phyloP scores from a whole-genome alignment of 2,329 filamentous ascomycete species.

The Thielaviopsis musarum region DNA sequence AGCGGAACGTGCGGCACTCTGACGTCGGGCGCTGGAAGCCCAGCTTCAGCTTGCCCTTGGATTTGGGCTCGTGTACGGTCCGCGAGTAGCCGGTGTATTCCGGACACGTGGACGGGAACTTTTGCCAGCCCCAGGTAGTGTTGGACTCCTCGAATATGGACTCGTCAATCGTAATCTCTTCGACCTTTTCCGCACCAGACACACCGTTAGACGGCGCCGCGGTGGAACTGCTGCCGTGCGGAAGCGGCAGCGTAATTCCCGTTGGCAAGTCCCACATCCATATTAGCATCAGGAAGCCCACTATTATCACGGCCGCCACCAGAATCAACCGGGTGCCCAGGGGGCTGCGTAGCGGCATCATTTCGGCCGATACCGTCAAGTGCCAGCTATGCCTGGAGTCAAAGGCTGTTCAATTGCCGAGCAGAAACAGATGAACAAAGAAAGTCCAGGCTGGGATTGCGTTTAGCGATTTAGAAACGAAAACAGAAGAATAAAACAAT shows the following conservation, averaged over 20 bases:
- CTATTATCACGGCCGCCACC: background rate
- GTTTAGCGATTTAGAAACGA: no score
- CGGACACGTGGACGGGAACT: background rate
- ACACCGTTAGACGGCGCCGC: background rate
- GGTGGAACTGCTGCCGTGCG: background rate
- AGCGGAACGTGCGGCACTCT: constrained; percentile 53
- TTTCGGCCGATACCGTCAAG: background rate
- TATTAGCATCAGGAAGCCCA: background rate
- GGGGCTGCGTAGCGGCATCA: background rate
- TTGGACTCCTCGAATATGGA: background rate
- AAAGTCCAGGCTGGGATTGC: background rate
- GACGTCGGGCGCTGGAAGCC: constrained; percentile 64
- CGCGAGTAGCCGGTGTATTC: constrained; percentile 11
- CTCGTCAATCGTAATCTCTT: background rate
- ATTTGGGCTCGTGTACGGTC: constrained; percentile 47
- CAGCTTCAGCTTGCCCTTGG: constrained; percentile 56
- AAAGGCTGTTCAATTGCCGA: background rate
- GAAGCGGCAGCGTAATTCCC: background rate
- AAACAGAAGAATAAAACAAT: no score
- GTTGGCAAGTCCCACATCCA: background rate
- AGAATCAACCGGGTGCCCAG: background rate
- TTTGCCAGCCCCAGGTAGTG: constrained; percentile 4
- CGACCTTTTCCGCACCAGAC: background rate
- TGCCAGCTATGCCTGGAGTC: background rate
- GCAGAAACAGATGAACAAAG: background rate